Evolutionary conservation across 331 rosid genomes (phyloP).

Genomic region (Saraca asoca): DNA sequence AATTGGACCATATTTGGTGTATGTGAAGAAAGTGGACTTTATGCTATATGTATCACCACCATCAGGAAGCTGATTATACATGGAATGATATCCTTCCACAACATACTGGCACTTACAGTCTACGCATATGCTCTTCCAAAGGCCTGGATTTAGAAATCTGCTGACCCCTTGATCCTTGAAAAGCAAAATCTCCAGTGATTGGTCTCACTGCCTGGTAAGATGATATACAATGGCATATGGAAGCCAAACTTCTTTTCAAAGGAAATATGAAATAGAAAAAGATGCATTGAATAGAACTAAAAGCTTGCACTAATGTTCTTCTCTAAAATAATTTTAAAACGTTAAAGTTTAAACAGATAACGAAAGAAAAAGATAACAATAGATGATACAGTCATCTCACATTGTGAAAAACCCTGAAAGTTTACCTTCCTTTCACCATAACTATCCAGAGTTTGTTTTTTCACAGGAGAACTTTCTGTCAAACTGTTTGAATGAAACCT

Average conservation of each 20-base stretch:
- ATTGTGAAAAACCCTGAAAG: not conserved
- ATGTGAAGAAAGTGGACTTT: not conserved
- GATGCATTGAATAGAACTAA: conserved; percentile 13
- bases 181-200: conserved; percentile 39
- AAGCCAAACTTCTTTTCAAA: conserved; percentile 28
- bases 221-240: conserved; percentile 34
- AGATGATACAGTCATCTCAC: not conserved
- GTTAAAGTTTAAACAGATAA: conserved; percentile 1
- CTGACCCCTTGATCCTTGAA: conserved; percentile 56
- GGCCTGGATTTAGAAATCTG: conserved; percentile 58
- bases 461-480: conserved; percentile 44
- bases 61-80: conserved; percentile 19
- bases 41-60: not conserved
- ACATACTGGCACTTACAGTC: conserved; percentile 50
- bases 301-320: not conserved
- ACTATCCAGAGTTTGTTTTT: conserved; percentile 42
- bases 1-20: not conserved
- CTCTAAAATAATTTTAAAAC: not conserved
- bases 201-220: conserved; percentile 63
- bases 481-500: conserved; percentile 50
- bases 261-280: conserved; percentile 7
- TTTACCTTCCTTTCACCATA: conserved; percentile 59
- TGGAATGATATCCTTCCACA: not conserved
- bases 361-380: not conserved
- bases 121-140: conserved; percentile 51